These are phyloP conservation scores for Eragrostis nindensis DNA, from an alignment of 176 grass and related monocot genomes.

Conservation along the genomic window DNA sequence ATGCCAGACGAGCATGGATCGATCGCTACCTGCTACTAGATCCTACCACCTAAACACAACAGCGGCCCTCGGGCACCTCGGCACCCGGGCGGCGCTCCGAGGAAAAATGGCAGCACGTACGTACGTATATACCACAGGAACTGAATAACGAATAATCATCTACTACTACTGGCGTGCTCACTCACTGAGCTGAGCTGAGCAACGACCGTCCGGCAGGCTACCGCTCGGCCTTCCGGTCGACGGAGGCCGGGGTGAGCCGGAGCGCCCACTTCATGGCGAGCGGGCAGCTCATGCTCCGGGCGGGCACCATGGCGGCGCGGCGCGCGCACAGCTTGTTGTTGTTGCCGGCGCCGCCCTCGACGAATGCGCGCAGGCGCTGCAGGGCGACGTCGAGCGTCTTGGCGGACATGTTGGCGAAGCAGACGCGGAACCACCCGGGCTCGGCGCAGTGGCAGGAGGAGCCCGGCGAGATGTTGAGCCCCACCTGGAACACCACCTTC, in stretches of 20 bases:
- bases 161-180: slow-evolving; percentile 16
- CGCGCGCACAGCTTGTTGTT: too few relatives aligned
- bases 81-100: slow-evolving; percentile 1
- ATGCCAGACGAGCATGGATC: slow-evolving; percentile 12
- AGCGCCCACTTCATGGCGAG: slow-evolving; percentile 43
- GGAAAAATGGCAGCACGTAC: slow-evolving; percentile 39
- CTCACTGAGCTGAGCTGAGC: not conserved
- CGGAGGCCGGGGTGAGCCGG: slow-evolving; percentile 44
- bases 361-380: slow-evolving; percentile 60
- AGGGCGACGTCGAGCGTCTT: slow-evolving; percentile 75
- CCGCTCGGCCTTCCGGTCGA: slow-evolving; percentile 61
- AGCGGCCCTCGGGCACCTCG: slow-evolving; percentile 19
- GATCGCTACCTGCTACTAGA: not conserved
- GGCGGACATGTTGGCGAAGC: slow-evolving; percentile 92
- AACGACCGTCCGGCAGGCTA: not conserved
- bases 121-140: not conserved
- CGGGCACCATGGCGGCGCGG: not conserved
- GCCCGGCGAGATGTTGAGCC: slow-evolving; percentile 86
- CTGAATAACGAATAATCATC: slow-evolving; percentile 10
- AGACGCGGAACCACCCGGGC: slow-evolving; percentile 91
- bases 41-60: not conserved
- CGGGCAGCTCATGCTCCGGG: slow-evolving; percentile 53
- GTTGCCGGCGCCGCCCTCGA: slow-evolving; percentile 11
- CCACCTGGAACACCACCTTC: slow-evolving; percentile 77
- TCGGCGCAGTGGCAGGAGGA: slow-evolving; percentile 93